A percentile compares a stretch with the other conserved stretches of the same genome.
Evolutionary conservation across 2,329 filamentous ascomycete genomes (phyloP).

Genomic region (Metarhizium robertsii): DNA sequence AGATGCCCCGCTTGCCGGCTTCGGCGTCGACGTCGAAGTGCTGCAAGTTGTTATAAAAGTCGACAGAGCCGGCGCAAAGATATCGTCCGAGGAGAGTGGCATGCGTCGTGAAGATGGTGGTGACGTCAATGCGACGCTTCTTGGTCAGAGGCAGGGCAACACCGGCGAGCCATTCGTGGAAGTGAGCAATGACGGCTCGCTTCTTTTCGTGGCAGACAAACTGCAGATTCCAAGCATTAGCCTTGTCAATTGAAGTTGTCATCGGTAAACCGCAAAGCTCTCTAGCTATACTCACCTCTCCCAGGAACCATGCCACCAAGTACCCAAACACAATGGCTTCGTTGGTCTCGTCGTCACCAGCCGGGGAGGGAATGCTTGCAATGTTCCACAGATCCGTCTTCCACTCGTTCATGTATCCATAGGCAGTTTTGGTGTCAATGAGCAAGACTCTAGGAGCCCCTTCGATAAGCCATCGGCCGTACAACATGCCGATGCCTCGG

Average conservation of each 20-base stretch:
- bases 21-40: constrained; percentile 94
- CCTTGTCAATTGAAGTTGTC: no score
- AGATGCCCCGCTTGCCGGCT: constrained; percentile 95
- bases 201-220: constrained; percentile 90
- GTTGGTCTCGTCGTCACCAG: constrained; percentile 88
- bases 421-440: constrained; percentile 90
- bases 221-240: constrained; percentile 32
- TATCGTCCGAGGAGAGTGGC: constrained; percentile 92
- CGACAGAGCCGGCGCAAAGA: constrained; percentile 91
- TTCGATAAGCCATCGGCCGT: constrained; percentile 96
- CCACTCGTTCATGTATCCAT: constrained; percentile 90
- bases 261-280: no score
- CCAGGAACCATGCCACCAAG: constrained; percentile 93
- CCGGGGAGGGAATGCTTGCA: constrained; percentile 87
- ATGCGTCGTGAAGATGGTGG: constrained; percentile 97
- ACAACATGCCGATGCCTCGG: constrained; percentile 79
- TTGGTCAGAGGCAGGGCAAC: constrained; percentile 87
- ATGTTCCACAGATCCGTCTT: constrained; percentile 92
- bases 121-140: constrained; percentile 90
- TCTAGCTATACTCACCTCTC: constrained; percentile 58
- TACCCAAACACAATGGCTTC: constrained; percentile 98
- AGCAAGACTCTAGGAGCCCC: constrained; percentile 88
- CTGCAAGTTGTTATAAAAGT: constrained; percentile 99
- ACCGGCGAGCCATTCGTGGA: constrained; percentile 97
- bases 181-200: constrained; percentile 90